Conservation (phyloP, 2,329 filamentous ascomycete genomes). For the Cladosporium colombiae region DNA sequence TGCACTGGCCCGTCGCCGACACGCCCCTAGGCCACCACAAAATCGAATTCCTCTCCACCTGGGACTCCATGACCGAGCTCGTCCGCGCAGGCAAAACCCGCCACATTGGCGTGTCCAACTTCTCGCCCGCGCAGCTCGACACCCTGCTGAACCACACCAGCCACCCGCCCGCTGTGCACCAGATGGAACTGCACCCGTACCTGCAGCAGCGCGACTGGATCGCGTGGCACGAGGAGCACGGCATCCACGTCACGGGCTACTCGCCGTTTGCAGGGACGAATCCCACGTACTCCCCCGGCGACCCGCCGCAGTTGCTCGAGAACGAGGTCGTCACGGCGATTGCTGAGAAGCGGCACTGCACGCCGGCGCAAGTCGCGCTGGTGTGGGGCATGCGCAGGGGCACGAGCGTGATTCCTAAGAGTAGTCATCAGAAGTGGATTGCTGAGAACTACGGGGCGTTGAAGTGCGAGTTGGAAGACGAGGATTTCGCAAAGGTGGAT, state of each 20-base stretch:
- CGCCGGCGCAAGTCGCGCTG: conserved; percentile 49
- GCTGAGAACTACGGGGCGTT: conserved; percentile 46
- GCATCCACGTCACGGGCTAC: conserved; percentile 57
- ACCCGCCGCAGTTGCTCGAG: conserved; percentile 42
- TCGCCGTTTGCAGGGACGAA: conserved; percentile 51
- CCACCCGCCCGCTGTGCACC: conserved; percentile 20
- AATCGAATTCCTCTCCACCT: conserved; percentile 51
- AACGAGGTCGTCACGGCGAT: conserved; percentile 45
- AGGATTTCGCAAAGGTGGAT: conserved; percentile 40
- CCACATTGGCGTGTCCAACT: conserved; percentile 80
- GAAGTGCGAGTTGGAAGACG: conserved; percentile 40
- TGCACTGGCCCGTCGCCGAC: conserved; percentile 46
- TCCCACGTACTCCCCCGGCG: conserved; percentile 44
- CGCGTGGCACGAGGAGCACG: conserved; percentile 52
- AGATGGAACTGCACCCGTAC: conserved; percentile 70
- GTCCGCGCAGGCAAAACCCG: conserved; percentile 61
- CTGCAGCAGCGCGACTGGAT: conserved; percentile 57
- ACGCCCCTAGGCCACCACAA: conserved; percentile 13
- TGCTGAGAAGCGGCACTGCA: conserved; percentile 45
- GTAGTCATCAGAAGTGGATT: conserved; percentile 46
- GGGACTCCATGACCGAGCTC: conserved; percentile 66
- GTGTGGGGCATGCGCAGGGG: conserved; percentile 53
- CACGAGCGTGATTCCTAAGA: conserved; percentile 55
- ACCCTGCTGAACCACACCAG: conserved; percentile 58
- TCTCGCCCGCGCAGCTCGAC: conserved; percentile 55